Evolutionary conservation across 495 filamentous ascomycete species (phyloP).

Genomic region (Friedmanniomyces endolithicus): DNA sequence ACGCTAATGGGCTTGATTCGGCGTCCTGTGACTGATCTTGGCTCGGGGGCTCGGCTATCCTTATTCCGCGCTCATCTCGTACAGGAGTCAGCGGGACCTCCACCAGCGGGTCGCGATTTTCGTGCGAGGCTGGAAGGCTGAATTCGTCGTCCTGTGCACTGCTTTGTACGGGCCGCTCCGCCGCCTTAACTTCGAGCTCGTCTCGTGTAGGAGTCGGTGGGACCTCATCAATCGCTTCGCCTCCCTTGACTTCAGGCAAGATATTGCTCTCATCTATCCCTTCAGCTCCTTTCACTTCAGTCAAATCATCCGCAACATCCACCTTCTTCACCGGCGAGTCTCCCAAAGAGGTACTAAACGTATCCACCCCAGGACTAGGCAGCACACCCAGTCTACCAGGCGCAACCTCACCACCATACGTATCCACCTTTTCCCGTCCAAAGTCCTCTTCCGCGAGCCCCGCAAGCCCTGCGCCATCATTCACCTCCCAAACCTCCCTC

Average conservation of each 20-base stretch:
- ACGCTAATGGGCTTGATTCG: not conserved
- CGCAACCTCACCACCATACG: not conserved
- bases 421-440: not conserved
- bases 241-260: too few relatives aligned
- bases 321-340: not conserved
- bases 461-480: not conserved
- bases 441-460: too few relatives aligned
- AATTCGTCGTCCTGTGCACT: too few relatives aligned
- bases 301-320: not conserved
- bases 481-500: not conserved
- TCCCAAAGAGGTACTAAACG: not conserved
- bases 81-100: too few relatives aligned
- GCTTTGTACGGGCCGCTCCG: too few relatives aligned
- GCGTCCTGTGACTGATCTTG: not conserved
- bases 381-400: conserved; percentile 18
- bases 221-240: too few relatives aligned
- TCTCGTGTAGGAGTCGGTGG: too few relatives aligned
- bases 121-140: too few relatives aligned
- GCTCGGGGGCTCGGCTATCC: not conserved
- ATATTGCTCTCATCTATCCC: not conserved
- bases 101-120: too few relatives aligned
- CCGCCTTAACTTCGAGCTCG: too few relatives aligned
- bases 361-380: conserved; percentile 15
- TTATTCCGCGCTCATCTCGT: not conserved
- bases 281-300: not conserved